Evolutionary conservation across 305 asterid species (phyloP), one percentile per base, ranked within the genome.

Genomic region (Ajuga reptans): DNA sequence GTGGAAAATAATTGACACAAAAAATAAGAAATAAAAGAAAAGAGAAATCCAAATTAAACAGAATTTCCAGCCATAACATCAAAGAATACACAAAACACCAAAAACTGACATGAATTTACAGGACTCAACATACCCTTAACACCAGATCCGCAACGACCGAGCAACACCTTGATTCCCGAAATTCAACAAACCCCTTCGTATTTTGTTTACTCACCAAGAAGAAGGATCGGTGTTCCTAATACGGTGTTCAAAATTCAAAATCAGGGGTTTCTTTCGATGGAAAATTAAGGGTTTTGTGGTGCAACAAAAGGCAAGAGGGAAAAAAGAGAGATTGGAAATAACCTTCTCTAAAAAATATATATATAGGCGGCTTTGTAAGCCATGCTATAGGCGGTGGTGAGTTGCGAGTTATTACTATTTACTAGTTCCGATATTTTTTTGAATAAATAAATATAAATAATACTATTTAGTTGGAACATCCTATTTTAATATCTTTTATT

Each of bases 121-220:
- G 50, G 27, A 51, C 5, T 27, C 12, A 39, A 29, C 73, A 27
- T 11, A 67, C 67, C 27, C 51, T 16, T 14, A 58, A 27, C 43
- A 57, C 72, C 65, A 47, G 74, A 74, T 74, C 64, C 31, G 34
- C 42, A 46, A 60, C 21, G 69, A 51, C 52, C 62, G 18, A 64
- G 37, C 64, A 49, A 15, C 53, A 43, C 72, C 15, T 56, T 9
- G 17, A 15, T 73, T 14, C 49, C 70, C 73, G 16, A 59, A 66
- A n/a, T 66, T 47, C 55, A 66, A 41, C 0, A 27, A 60, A 6
- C 2, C 68, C 39, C 9, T n/a, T n/a, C n/a, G n/a, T n/a, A n/a
- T n/a, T n/a, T n/a, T n/a, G n/a, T n/a, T n/a, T n/a, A n/a, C n/a
- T n/a, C n/a, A 7, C 51, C 51, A 58, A 1, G 51, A 0, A 42